A percentile compares a stretch with the other conserved stretches of the same genome.
Evolutionary conservation across 1,139 yeast species (phyloP).

Genomic region (Nadsonia commutata): DNA sequence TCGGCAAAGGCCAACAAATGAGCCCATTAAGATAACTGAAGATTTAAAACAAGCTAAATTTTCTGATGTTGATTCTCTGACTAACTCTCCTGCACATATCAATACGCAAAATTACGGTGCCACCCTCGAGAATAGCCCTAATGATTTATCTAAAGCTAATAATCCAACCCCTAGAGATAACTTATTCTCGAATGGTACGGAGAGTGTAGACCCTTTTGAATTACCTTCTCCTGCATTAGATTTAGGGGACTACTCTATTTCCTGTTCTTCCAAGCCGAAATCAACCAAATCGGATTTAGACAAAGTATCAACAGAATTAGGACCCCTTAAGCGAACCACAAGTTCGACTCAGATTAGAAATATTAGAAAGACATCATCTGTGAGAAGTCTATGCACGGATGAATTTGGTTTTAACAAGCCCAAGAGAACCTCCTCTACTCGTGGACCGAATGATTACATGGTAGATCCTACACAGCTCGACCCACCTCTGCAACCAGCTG

Average conservation of each 20-base stretch:
- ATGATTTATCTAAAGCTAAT: neutral
- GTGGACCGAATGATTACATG: constrained; percentile 11
- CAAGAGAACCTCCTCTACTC: constrained; percentile 5
- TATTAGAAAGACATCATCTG: constrained; percentile 3
- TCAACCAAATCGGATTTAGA: too few species aligned
- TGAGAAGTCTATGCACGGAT: constrained; percentile 1
- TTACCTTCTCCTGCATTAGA: constrained; percentile 18
- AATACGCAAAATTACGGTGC: constrained; percentile 4
- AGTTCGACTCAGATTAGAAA: constrained; percentile 8
- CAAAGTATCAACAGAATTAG: constrained; percentile 3
- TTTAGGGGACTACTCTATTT: too few species aligned
- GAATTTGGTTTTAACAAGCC: constrained; percentile 4
- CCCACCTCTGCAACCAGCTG: constrained; percentile 14
- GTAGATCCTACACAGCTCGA: constrained; percentile 15
- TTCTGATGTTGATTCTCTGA: constrained; percentile 4
- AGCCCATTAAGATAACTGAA: constrained; percentile 7
- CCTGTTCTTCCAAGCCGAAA: too few species aligned
- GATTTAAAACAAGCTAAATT: too few species aligned
- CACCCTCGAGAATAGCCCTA: constrained; percentile 3
- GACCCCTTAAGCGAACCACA: constrained; percentile 1
- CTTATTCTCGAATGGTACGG: constrained; percentile 6
- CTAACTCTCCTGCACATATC: constrained; percentile 1
- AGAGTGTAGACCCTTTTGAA: constrained; percentile 8
- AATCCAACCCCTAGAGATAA: neutral
- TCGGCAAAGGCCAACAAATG: too few species aligned